Conservation (phyloP, 768 basidiomycete species). For the Mycena belliarum region DNA sequence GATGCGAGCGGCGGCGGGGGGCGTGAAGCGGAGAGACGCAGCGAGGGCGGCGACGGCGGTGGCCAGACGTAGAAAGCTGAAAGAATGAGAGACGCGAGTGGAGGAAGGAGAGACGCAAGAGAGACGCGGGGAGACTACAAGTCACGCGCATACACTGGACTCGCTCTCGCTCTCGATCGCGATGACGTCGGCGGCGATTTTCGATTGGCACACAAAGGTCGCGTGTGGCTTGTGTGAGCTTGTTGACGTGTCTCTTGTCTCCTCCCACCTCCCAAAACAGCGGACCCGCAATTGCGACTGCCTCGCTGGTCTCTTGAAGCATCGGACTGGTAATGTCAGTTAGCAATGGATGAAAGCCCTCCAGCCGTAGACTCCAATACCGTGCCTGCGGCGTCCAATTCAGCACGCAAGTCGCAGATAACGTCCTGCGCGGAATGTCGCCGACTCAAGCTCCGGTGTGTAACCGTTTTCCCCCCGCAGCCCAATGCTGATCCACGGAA, state of each 20-base stretch:
- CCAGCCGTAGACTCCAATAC: background rate
- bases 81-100: too few species aligned
- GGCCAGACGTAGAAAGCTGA: too few species aligned
- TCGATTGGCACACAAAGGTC: too few species aligned
- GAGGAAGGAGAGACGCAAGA: too few species aligned
- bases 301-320: background rate
- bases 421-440: slow-evolving; percentile 26
- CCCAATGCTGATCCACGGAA: background rate
- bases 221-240: background rate
- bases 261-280: background rate
- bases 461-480: background rate
- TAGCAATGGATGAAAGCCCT: slow-evolving; percentile 7
- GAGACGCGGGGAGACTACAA: too few species aligned
- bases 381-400: background rate
- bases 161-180: too few species aligned
- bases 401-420: slow-evolving; percentile 22
- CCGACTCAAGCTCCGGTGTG: slow-evolving; percentile 38
- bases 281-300: background rate
- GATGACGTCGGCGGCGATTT: too few species aligned
- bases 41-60: too few species aligned
- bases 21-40: too few species aligned
- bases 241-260: background rate
- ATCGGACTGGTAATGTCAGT: background rate
- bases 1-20: too few species aligned
- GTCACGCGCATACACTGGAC: too few species aligned